Base-by-base conservation (phyloP, 768 basidiomycete genomes). In the Rubroboletus pulcherrimus region DNA sequence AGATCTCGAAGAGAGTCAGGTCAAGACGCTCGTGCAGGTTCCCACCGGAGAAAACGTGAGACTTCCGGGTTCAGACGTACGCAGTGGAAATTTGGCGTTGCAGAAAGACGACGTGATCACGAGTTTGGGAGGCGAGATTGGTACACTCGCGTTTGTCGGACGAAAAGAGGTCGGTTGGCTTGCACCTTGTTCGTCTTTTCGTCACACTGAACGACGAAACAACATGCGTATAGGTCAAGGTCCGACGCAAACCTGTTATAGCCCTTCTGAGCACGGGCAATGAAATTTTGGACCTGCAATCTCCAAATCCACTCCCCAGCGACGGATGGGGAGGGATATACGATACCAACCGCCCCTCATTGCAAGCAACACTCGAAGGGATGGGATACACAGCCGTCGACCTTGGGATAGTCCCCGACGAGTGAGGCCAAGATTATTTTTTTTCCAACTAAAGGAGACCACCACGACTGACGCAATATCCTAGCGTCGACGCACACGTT, bases 231-330 rank as follows among this genome's bases (percentile, higher is more conserved):
- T 58, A 93, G 91, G 86, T 89, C 15, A 73, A 75, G 17, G 89
- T 91, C 9, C 76, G 80, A 63, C 80, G 75, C 58, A 89, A 87
- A 61, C 93, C 93, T 2, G 69, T 84, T 1, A 84, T 94, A 0
- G 93, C 90, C 1, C 69, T 94, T 41, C 70, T 96, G 57, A 93
- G 90, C 63, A 96, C 93, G 0, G 93, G 93, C 0, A 89, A 93
- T 65, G 93, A 96, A 65, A 73, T 93, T 39, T 58, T 84, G 37
- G 85, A 91, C 54, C 64, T 92, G 10, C 80, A 86, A 39, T 67
- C 73, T 43, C 73, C 72, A 12, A 61, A 54, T n/a, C 60, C 66
- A 30, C 63, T 62, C 3, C 68, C 74, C 4, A 69, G 55, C 14
- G 67, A 71, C 12, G 73, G 73, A 14, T 90, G 88, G 88, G 81